Evolutionary conservation across 805 yeast species (phyloP).

Genomic region (Metschnikowia aberdeeniae): DNA sequence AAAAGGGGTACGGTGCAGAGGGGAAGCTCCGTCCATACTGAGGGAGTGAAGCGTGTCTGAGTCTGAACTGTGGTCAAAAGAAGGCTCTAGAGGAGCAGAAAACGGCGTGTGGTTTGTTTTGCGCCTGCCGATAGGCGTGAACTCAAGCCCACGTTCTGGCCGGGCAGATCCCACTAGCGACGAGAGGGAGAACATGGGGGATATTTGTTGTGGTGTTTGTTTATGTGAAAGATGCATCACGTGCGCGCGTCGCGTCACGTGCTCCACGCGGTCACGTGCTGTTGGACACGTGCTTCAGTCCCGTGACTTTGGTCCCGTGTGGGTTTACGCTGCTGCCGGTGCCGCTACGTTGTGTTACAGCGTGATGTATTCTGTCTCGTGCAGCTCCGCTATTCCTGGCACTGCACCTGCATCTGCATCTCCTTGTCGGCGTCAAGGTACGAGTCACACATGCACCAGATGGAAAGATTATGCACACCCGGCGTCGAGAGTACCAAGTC

Average conservation of each 20-base stretch:
- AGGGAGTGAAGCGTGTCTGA: slow-evolving; percentile 6
- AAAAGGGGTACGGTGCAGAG: slow-evolving; percentile 2
- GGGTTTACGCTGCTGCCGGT: too few species aligned
- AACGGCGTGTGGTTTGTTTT: not conserved
- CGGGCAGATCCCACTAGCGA: slow-evolving; percentile 18
- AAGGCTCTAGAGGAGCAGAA: slow-evolving; percentile 6
- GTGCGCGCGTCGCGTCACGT: not conserved
- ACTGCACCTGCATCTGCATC: slow-evolving; percentile 35
- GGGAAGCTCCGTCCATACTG: not conserved
- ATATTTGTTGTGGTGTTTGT: not conserved
- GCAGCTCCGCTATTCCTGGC: not conserved
- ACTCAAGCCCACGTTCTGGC: slow-evolving; percentile 18
- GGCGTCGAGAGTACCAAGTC: slow-evolving; percentile 53
- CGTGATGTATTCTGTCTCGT: not conserved
- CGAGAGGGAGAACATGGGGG: slow-evolving; percentile 17
- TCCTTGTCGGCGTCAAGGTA: slow-evolving; percentile 93
- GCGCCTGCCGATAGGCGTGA: slow-evolving; percentile 25
- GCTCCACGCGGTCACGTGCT: not conserved
- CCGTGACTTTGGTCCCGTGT: not conserved
- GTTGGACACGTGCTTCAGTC: not conserved
- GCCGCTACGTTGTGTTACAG: not conserved
- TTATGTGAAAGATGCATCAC: not conserved
- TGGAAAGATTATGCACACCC: slow-evolving; percentile 59
- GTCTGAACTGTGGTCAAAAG: slow-evolving; percentile 12
- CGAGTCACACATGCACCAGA: slow-evolving; percentile 90